Evolutionary conservation across 2,329 filamentous ascomycete genomes (phyloP), one percentile per base, ranked within the genome.

Genomic region (Arthrobotrys conoides): DNA sequence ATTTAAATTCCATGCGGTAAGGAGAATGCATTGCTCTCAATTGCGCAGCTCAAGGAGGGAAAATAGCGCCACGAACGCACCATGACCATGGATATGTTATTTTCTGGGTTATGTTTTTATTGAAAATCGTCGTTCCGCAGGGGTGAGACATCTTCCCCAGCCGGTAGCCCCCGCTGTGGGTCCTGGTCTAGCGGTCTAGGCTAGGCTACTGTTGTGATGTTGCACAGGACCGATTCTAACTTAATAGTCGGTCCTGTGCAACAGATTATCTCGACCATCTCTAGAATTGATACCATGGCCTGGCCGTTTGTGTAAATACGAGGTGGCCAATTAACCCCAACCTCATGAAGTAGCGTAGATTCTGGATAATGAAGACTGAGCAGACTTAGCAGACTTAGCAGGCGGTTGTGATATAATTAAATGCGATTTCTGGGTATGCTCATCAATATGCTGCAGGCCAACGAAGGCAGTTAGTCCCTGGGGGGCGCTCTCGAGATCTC

Each of bases 11-110:
- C n/a, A 46, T 46, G 44, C 44, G n/a, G 5, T 20, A 46, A 18
- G 44, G 18, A 5, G 44, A 30, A 20, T 46, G 44, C 44, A 46
- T 46, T 46, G 44, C n/a, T 46, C 2, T 3, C 44, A 2, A 6
- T 44, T 16, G 36, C 36, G 6, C 24, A 44, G 36, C 33, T 24
- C 57, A 61, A 30, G 36, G 33, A 61, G 16, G 20, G 57, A 18
- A 61, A 46, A 41, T 41, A 41, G n/a, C 33, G 33, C 36, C 57
- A 61, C 8, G 57, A 61, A 61, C 14, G 36, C n/a, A 36, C 38
- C 33, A 36, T 27, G 8, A 36, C 38, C 33, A 36, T 27, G 20
- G 57, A 61, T 27, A 12, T 10, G 30, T 22, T 46, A 46, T 12
- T 6, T 18, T 20, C 44, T 20, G n/a, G 44, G 44, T 3, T 18